phyloP scores from a whole-genome alignment of 2,329 filamentous ascomycete species.

The Colletotrichum spaethianum region DNA sequence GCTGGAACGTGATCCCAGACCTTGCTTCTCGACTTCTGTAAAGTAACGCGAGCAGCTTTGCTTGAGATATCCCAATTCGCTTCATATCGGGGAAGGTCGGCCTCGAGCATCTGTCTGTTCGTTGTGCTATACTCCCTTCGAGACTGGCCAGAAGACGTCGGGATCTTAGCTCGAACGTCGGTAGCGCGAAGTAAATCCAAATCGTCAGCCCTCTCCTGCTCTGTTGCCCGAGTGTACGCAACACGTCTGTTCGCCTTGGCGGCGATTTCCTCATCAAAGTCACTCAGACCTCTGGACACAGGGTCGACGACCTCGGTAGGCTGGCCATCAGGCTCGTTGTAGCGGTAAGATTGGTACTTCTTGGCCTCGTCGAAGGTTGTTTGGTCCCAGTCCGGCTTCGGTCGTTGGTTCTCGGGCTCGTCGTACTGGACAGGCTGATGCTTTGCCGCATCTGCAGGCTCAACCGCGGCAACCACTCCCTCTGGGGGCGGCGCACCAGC shows the following conservation, averaged over 20 bases:
- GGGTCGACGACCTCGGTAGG: constrained; percentile 49
- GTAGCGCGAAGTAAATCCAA: constrained; percentile 45
- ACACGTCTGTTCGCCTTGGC: constrained; percentile 48
- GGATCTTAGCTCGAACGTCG: constrained; percentile 43
- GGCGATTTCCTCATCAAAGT: constrained; percentile 56
- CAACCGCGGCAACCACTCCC: constrained; percentile 11
- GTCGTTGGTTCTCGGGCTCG: constrained; percentile 44
- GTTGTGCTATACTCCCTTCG: constrained; percentile 37
- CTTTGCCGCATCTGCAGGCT: constrained; percentile 33
- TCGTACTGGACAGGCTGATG: constrained; percentile 34
- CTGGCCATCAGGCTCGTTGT: constrained; percentile 54
- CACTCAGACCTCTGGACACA: constrained; percentile 53
- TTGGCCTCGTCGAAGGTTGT: constrained; percentile 53
- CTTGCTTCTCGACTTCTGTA: constrained; percentile 40
- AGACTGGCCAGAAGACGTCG: constrained; percentile 33
- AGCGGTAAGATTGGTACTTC: constrained; percentile 54
- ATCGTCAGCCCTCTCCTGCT: constrained; percentile 43
- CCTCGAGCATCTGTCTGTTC: constrained; percentile 34
- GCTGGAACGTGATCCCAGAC: constrained; percentile 29
- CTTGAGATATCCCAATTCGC: constrained; percentile 38
- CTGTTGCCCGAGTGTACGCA: constrained; percentile 22
- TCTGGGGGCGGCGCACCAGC: constrained; percentile 39
- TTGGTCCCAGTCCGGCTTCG: constrained; percentile 53
- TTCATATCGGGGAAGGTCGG: constrained; percentile 33
- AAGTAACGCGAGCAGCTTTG: constrained; percentile 29